Conservation (phyloP, 495 filamentous ascomycete genomes). For the Tuber magnatum region DNA sequence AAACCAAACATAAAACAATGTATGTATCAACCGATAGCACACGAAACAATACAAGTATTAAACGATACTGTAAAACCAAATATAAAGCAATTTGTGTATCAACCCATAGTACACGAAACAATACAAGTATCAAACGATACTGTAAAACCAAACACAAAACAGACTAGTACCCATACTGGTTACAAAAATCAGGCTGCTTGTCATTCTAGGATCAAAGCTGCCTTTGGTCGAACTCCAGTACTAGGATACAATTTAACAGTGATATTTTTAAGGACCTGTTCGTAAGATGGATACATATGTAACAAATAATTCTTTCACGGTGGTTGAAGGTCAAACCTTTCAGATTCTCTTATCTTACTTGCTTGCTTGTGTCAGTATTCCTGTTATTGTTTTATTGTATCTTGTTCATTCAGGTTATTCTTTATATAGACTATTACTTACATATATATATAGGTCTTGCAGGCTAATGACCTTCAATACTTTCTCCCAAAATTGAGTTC, state of each 20-base stretch:
- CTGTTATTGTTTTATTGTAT: neutral
- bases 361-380: neutral
- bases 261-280: neutral
- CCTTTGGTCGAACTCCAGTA: neutral
- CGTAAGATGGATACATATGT: neutral
- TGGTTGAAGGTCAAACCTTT: neutral
- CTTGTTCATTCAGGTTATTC: neutral
- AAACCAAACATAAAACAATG: too few species aligned
- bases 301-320: neutral
- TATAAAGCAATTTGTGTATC: too few species aligned
- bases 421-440: neutral
- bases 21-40: too few species aligned
- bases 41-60: too few species aligned
- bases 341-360: neutral
- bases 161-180: too few species aligned
- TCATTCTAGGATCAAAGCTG: neutral
- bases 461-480: neutral
- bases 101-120: too few species aligned
- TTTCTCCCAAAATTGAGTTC: neutral
- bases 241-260: neutral
- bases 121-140: too few species aligned
- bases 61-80: too few species aligned
- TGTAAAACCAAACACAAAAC: too few species aligned
- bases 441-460: neutral
- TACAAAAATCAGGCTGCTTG: neutral